Conservation (phyloP, 208 protist species). For the Crithidia fasciculata region DNA sequence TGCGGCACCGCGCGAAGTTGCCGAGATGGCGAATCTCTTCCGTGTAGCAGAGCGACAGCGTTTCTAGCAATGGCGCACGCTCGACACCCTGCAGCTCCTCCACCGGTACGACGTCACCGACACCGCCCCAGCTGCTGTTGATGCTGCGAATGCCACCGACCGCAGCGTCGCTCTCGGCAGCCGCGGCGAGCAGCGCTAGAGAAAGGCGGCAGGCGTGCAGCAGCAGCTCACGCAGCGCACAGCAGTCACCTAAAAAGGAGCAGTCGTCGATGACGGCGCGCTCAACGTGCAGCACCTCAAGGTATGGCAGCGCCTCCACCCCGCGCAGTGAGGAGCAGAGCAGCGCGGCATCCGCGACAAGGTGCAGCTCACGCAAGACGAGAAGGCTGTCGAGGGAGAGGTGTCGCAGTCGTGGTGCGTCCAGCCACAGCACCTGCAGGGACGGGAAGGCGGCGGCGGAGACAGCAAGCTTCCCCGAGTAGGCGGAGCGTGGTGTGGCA, state of each 20-base stretch:
- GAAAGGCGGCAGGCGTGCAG: constrained; percentile 63
- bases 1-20: constrained; percentile 45
- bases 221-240: constrained; percentile 44
- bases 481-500: neutral
- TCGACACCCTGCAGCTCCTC: constrained; percentile 50
- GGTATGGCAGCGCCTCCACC: constrained; percentile 44
- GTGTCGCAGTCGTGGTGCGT: constrained; percentile 40
- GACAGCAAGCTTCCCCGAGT: constrained; percentile 22
- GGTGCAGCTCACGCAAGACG: constrained; percentile 57
- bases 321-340: constrained; percentile 39
- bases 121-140: neutral
- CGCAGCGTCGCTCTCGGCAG: neutral
- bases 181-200: neutral
- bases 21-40: constrained; percentile 39
- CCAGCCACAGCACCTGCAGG: constrained; percentile 67
- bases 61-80: constrained; percentile 40
- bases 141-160: too few relatives aligned
- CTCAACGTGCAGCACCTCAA: constrained; percentile 69
- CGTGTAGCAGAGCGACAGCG: constrained; percentile 60
- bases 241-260: constrained; percentile 46
- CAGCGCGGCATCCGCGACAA: constrained; percentile 49
- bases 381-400: constrained; percentile 18
- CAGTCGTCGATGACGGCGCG: constrained; percentile 43
- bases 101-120: neutral
- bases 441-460: constrained; percentile 25